Base-by-base conservation (phyloP, 108 stramenopile genomes). In the Pseudonitzschia multistriata region DNA sequence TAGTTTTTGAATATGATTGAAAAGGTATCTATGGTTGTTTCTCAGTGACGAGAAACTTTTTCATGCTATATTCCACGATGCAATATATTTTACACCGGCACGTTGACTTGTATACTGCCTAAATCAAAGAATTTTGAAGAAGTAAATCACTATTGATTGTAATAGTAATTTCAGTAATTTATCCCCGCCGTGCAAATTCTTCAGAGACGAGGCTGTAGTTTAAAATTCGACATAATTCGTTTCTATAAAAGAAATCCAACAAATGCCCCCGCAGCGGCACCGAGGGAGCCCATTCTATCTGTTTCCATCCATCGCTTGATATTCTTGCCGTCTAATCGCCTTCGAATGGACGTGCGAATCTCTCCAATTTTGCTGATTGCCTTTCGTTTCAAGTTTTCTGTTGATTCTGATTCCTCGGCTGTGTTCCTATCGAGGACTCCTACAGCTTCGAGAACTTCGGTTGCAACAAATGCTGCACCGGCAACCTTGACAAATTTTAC, bases 391-490 rank as follows among this genome's bases (percentile, higher is more conserved):
- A 81, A 3, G 49, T 55, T 72, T 22, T 78, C 68, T 15, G 55
- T 45, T n/a, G 62, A 47, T 35, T 62, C 54, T n/a, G 36, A 42
- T 11, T 57, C 52, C 22, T 39, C 15, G 0, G 28, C 10, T 28
- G 56, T 19, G 1, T 76, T 47, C 63, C 65, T 68, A 7, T 85
- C 81, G 11, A 86, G 50, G 0, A 79, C 50, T 33, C 82, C 85
- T 13, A 71, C 82, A 1, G 76, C 66, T 70, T 86, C 73, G 63
- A 86, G 54, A 5, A 69, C 81, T 50, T 83, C 85, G 19, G 85
- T 62, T 74, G 81, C 81, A 30, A 86, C 65, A 71, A 80, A 86
- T 47, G 76, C 73, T n/a, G 81, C 81, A 15, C 79, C 85, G 21
- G 79, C 85, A 30, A 82, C 33, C 55, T 86, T 86, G 60, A 81